Conservation (phyloP, 768 basidiomycete species). For the Cystoderma amianthinum region DNA sequence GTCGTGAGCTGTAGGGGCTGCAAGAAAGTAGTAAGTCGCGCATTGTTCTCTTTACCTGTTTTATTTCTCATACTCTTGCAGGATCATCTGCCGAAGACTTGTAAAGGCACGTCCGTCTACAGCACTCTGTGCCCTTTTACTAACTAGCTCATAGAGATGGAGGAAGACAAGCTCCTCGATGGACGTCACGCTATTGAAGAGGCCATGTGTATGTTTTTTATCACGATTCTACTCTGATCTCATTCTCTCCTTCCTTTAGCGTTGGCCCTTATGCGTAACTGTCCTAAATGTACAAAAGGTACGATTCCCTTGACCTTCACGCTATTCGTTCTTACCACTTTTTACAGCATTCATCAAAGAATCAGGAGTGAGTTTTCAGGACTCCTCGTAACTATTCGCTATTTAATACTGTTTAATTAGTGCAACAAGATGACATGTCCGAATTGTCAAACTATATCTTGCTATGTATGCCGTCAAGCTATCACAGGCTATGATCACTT, state of each 20-base stretch:
- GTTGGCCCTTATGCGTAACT: conserved; percentile 78
- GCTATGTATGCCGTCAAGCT: conserved; percentile 75
- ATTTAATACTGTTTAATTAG: conserved; percentile 25
- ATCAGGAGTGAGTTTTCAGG: conserved; percentile 25
- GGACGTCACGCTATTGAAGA: conserved; percentile 80
- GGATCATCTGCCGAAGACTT: conserved; percentile 81
- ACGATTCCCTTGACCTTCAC: no score
- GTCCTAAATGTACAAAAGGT: conserved; percentile 84
- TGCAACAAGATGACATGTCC: conserved; percentile 93
- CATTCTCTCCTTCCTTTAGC: conserved; percentile 3
- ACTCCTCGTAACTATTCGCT: neutral
- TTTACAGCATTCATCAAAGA: conserved; percentile 84
- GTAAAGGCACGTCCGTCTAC: conserved; percentile 45
- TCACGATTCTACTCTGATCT: neutral
- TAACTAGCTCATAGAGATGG: conserved; percentile 43
- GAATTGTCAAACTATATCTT: conserved; percentile 66
- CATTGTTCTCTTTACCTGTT: conserved; percentile 3
- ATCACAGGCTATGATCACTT: conserved; percentile 80
- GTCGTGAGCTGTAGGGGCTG: conserved; percentile 76
- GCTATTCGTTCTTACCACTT: no score
- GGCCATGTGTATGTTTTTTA: conserved; percentile 69
- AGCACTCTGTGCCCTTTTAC: neutral
- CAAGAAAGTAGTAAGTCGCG: conserved; percentile 53
- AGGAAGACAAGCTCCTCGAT: conserved; percentile 69
- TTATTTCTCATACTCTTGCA: conserved; percentile 15